These are phyloP conservation scores for Allium fistulosum DNA, from an alignment of 106 monocot genomes.

Conservation along the genomic window DNA sequence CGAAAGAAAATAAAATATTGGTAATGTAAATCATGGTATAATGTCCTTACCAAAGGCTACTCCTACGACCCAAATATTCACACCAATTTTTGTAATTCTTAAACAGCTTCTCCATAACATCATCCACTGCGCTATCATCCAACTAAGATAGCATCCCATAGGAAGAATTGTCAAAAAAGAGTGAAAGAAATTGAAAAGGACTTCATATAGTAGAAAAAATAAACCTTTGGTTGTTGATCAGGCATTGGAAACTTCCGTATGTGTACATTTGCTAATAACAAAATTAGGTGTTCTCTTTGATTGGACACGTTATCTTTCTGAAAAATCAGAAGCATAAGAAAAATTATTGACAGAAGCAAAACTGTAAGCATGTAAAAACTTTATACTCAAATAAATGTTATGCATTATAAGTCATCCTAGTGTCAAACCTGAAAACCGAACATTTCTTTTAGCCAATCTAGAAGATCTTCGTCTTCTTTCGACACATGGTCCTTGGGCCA, in stretches of 20 bases:
- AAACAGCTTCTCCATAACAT: constrained; percentile 89
- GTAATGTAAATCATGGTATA: neutral
- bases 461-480: constrained; percentile 62
- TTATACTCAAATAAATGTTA: too few species aligned
- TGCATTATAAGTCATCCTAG: too few species aligned
- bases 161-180: neutral
- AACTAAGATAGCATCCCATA: constrained; percentile 23
- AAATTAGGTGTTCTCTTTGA: constrained; percentile 91
- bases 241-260: constrained; percentile 65
- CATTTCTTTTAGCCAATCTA: constrained; percentile 90
- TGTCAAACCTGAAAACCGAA: constrained; percentile 72
- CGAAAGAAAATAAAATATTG: too few species aligned
- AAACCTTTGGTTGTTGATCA: constrained; percentile 87
- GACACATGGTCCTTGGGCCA: constrained; percentile 73
- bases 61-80: constrained; percentile 82
- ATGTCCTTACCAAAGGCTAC: constrained; percentile 76
- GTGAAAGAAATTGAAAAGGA: neutral
- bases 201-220: constrained; percentile 6
- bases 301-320: constrained; percentile 98
- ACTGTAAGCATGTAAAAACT: too few species aligned
- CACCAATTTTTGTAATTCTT: constrained; percentile 97
- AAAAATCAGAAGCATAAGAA: constrained; percentile 11
- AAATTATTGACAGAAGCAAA: neutral
- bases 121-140: constrained; percentile 70
- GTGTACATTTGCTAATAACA: constrained; percentile 94